These are phyloP conservation scores for Diplodia corticola DNA, from an alignment of 2,329 filamentous ascomycete species.

Conservation along the genomic window DNA sequence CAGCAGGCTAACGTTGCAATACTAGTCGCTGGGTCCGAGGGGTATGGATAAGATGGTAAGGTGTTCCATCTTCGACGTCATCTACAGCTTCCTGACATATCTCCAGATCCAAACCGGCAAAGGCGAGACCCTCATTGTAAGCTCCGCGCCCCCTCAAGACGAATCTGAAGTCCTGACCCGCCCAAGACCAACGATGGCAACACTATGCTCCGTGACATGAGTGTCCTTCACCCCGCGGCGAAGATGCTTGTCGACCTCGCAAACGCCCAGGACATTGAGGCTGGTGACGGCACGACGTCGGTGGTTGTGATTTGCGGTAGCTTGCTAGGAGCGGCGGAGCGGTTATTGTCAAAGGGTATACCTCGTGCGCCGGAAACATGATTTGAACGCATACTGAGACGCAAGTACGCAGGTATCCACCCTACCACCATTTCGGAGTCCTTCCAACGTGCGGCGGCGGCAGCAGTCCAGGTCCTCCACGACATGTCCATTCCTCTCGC, in stretches of 20 bases:
- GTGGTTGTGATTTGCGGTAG: constrained; percentile 98
- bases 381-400: constrained; percentile 25
- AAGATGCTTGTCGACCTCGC: constrained; percentile 99
- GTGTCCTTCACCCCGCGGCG: constrained; percentile 97
- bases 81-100: constrained; percentile 30
- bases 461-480: constrained; percentile 85
- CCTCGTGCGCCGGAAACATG: background rate
- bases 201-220: constrained; percentile 99
- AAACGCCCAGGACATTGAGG: constrained; percentile 96
- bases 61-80: background rate
- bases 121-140: constrained; percentile 89
- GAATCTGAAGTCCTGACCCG: constrained; percentile 30
- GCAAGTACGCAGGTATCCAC: constrained; percentile 64
- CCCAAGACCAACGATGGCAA: constrained; percentile 89
- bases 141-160: constrained; percentile 26
- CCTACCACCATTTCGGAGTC: constrained; percentile 96
- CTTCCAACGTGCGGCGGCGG: constrained; percentile 90
- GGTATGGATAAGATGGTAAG: constrained; percentile 96
- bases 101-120: constrained; percentile 82
- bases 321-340: constrained; percentile 88
- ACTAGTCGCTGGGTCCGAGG: constrained; percentile 80
- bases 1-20: constrained; percentile 12
- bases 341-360: constrained; percentile 79
- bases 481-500: constrained; percentile 95
- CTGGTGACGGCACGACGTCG: constrained; percentile 96